Evolutionary conservation across 208 protist species (phyloP).

Genomic region (Jaenimonas drosophilae): DNA sequence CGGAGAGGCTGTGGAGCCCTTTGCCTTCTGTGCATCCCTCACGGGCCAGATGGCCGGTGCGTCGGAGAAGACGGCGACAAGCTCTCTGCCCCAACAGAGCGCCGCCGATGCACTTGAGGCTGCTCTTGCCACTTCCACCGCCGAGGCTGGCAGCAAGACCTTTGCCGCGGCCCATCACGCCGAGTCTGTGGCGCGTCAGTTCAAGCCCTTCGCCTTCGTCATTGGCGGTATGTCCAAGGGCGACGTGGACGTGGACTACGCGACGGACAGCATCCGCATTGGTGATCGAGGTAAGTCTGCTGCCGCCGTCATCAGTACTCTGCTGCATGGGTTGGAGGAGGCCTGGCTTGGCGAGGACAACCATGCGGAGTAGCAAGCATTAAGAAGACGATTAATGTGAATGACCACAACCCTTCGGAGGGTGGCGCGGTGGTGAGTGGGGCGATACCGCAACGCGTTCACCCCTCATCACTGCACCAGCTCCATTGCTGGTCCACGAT

Average conservation of each 20-base stretch:
- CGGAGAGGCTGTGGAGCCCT: slow-evolving; percentile 62
- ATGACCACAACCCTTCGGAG: no score
- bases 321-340: slow-evolving; percentile 80
- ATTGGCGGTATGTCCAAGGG: slow-evolving; percentile 82
- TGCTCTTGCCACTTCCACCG: slow-evolving; percentile 5
- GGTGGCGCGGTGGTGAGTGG: no score
- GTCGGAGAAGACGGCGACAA: slow-evolving; percentile 6
- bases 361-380: no score
- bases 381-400: no score
- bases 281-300: slow-evolving; percentile 77
- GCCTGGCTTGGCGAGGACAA: slow-evolving; percentile 80
- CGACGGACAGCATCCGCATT: slow-evolving; percentile 40
- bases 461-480: no score
- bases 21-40: slow-evolving; percentile 37
- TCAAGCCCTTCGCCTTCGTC: slow-evolving; percentile 78
- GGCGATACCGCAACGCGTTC: no score
- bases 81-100: slow-evolving; percentile 1
- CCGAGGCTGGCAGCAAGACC: slow-evolving; percentile 15
- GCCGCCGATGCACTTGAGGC: slow-evolving; percentile 6
- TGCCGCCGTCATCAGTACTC: slow-evolving; percentile 51
- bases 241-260: slow-evolving; percentile 68
- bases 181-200: slow-evolving; percentile 27
- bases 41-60: slow-evolving; percentile 3
- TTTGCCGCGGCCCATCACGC: slow-evolving; percentile 33
- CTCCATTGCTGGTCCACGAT: no score